Base-by-base conservation (phyloP, 179 eudicot genomes). In the Beta macrorhiza region DNA sequence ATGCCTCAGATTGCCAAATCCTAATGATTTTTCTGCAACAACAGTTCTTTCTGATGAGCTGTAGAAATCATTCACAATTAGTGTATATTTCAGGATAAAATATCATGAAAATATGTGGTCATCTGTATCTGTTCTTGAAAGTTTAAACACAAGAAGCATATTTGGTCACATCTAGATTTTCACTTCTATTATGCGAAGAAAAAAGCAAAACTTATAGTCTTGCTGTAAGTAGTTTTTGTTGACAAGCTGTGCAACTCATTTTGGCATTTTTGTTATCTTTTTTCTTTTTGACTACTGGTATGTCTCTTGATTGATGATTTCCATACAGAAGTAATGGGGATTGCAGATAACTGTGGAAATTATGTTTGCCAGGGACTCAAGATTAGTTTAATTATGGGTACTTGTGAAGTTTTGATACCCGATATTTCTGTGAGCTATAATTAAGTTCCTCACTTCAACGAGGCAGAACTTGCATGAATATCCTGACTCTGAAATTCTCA, bases 191-290 rank as follows among this genome's bases (percentile, higher is more conserved):
- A 11, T 59, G 19, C 7, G 0, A 62, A 22, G 29, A n/a, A 62
- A 62, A 62, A 2, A 20, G 29, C 5, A 62, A 59, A n/a, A 19
- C 29, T 2, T 61, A 7, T 7, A 61, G 22, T 61, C 64, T 61
- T 61, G 22, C 17, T 5, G 12, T 7, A 61, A 62, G 4, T 57
- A 1, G 22, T 63, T 55, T 81, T 14, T 9, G 11, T 64, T 20
- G 56, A 45, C 57, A 56, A 72, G 57, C 67, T 20, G 49, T 82
- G 75, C 79, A 20, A 7, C 80, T 69, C 67, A 32, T 70, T 32
- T 55, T 19, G 59, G 78, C 29, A 13, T 77, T 70, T 49, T 13
- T 51, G 52, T 59, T 2, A 2, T 59, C 9, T 59, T n/a, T 17
- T 59, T 10, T 62, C 7, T 62, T 62, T 62, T 62, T 1, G 32